Conservation (phyloP, 2,329 filamentous ascomycete genomes). For the Penicillium expansum region DNA sequence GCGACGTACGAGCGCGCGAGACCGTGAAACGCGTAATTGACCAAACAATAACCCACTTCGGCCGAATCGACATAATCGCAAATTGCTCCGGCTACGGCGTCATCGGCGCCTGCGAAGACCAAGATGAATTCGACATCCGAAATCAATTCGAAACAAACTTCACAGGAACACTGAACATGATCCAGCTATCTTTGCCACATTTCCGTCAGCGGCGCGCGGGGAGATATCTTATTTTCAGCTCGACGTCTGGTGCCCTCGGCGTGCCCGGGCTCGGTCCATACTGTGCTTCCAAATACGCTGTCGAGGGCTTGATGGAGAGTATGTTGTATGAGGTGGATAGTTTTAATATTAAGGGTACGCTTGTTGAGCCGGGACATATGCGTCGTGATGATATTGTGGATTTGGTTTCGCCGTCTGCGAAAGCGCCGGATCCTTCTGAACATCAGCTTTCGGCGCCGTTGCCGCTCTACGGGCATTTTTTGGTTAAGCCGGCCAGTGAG, state of each 20-base stretch:
- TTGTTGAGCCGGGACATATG: conserved; percentile 88
- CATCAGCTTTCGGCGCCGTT: conserved; percentile 51
- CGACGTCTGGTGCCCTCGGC: conserved; percentile 85
- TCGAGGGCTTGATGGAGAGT: conserved; percentile 91
- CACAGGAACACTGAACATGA: conserved; percentile 90
- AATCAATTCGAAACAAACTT: conserved; percentile 99
- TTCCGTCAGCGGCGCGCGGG: conserved; percentile 74
- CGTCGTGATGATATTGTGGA: conserved; percentile 68
- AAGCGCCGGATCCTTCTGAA: conserved; percentile 20
- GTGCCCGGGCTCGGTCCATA: conserved; percentile 91
- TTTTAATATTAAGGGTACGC: conserved; percentile 89
- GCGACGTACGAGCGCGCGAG: conserved; percentile 79
- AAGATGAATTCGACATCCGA: conserved; percentile 89
- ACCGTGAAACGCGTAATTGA: conserved; percentile 73
- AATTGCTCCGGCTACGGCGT: conserved; percentile 96
- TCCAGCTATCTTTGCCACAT: conserved; percentile 82
- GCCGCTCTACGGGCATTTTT: conserved; percentile 86
- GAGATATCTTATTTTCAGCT: conserved; percentile 91
- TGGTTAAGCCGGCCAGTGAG: conserved; percentile 80
- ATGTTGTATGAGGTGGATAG: conserved; percentile 93
- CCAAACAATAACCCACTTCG: conserved; percentile 69
- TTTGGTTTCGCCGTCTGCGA: conserved; percentile 29
- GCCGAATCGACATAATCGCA: conserved; percentile 80
- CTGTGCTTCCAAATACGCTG: conserved; percentile 95
- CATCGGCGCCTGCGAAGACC: conserved; percentile 92